Percentiles rank a stretch among this genome's conserved stretches.
phyloP scores from a whole-genome alignment of 192 early-diverging fungal genomes.

The Backusella tuberculispora region DNA sequence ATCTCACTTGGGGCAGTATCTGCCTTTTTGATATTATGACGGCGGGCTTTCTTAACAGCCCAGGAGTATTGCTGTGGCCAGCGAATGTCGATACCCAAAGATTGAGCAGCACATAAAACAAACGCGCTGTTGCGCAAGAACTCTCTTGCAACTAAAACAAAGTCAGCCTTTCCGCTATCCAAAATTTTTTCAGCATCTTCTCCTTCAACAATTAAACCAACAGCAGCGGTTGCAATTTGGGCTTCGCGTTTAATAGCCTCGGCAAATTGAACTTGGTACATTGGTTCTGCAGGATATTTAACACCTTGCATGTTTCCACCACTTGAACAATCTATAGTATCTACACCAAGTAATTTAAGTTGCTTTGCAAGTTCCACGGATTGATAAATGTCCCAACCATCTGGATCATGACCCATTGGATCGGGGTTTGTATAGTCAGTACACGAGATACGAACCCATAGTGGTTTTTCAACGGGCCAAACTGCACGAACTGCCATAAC shows the following conservation, averaged over 20 bases:
- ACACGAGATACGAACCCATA: slow-evolving; percentile 83
- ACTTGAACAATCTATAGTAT: slow-evolving; percentile 82
- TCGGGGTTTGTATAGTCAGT: slow-evolving; percentile 71
- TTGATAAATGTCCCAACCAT: slow-evolving; percentile 79
- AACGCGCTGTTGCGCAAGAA: slow-evolving; percentile 73
- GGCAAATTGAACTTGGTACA: slow-evolving; percentile 69
- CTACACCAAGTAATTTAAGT: slow-evolving; percentile 72
- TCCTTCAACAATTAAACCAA: slow-evolving; percentile 73
- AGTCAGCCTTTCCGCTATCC: slow-evolving; percentile 66
- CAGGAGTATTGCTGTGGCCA: slow-evolving; percentile 62
- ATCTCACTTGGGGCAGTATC: not conserved
- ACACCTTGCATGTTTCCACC: slow-evolving; percentile 60
- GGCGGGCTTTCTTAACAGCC: slow-evolving; percentile 19
- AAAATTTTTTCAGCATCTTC: slow-evolving; percentile 75
- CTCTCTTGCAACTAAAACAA: slow-evolving; percentile 70
- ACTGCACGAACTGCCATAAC: slow-evolving; percentile 59
- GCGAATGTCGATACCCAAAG: slow-evolving; percentile 62
- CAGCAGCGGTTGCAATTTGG: slow-evolving; percentile 63
- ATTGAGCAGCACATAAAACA: slow-evolving; percentile 61
- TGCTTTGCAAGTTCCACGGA: slow-evolving; percentile 60
- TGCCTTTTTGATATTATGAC: not conserved
- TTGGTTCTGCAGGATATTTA: slow-evolving; percentile 28
- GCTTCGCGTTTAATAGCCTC: slow-evolving; percentile 61
- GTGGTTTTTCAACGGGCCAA: slow-evolving; percentile 80
- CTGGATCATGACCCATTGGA: slow-evolving; percentile 43